Conservation (phyloP, 805 yeast species). For the Lipomyces sp. region DNA sequence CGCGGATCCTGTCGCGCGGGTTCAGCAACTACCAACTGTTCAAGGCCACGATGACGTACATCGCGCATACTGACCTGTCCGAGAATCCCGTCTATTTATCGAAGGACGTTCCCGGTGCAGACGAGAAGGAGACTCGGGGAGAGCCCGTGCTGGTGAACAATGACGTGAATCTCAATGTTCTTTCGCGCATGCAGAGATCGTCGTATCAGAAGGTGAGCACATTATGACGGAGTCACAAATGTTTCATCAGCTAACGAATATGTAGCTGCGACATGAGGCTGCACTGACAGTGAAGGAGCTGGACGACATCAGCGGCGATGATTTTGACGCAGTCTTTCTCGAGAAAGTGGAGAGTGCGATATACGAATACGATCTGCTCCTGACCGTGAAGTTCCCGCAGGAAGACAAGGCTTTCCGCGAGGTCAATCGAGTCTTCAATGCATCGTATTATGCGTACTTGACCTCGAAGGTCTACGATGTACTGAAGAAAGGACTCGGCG, state of each 20-base stretch:
- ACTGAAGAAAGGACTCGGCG: slow-evolving; percentile 35
- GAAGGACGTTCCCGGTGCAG: not conserved
- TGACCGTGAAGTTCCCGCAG: slow-evolving; percentile 11
- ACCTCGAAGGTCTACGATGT: slow-evolving; percentile 44
- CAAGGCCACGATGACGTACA: slow-evolving; percentile 77
- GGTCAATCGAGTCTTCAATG: slow-evolving; percentile 16
- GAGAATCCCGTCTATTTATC: slow-evolving; percentile 17
- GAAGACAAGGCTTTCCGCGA: slow-evolving; percentile 20
- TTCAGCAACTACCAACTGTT: slow-evolving; percentile 91
- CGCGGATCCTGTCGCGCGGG: slow-evolving; percentile 69
- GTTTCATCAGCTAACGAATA: slow-evolving; percentile 15
- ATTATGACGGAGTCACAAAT: not conserved
- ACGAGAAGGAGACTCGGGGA: slow-evolving; percentile 5
- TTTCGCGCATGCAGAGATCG: slow-evolving; percentile 18
- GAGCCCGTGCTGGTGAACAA: slow-evolving; percentile 17
- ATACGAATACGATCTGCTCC: slow-evolving; percentile 56
- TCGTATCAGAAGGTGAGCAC: slow-evolving; percentile 9
- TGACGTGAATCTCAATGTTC: slow-evolving; percentile 11
- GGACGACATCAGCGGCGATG: slow-evolving; percentile 76
- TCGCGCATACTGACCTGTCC: slow-evolving; percentile 75
- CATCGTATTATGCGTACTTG: slow-evolving; percentile 15
- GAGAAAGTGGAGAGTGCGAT: slow-evolving; percentile 48
- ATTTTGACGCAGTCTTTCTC: slow-evolving; percentile 75
- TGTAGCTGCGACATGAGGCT: slow-evolving; percentile 60
- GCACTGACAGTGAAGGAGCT: slow-evolving; percentile 61